phyloP scores from a whole-genome alignment of 257 asterid species.

The Solanum pennellii region DNA sequence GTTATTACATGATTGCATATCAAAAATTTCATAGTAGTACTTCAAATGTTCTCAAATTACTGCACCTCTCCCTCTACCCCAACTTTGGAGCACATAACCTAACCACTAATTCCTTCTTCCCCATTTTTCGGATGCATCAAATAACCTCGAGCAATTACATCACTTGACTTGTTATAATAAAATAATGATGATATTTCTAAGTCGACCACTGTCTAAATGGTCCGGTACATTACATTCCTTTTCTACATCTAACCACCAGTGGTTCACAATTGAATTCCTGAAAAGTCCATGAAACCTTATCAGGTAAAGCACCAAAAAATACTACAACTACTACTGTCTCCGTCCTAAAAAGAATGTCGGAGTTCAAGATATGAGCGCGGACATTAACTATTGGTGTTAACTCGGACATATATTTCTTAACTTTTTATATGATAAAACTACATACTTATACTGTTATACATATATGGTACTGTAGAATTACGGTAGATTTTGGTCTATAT shows the following conservation, averaged over 20 bases:
- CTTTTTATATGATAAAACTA: background rate
- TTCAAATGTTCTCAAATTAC: background rate
- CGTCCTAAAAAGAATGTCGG: background rate
- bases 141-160: background rate
- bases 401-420: background rate
- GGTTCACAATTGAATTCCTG: background rate
- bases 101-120: background rate
- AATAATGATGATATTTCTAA: background rate
- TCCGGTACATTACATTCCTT: background rate
- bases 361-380: background rate
- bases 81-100: background rate
- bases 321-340: background rate
- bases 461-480: background rate
- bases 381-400: background rate
- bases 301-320: background rate
- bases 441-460: background rate
- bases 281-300: background rate
- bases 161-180: background rate
- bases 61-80: background rate
- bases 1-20: background rate
- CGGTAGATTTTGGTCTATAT: background rate
- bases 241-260: background rate
- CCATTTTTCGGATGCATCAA: background rate
- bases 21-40: background rate
- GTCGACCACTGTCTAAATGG: background rate